Evolutionary conservation across 768 basidiomycete genomes (phyloP).

Genomic region (Xerocomellus amylosporus): DNA sequence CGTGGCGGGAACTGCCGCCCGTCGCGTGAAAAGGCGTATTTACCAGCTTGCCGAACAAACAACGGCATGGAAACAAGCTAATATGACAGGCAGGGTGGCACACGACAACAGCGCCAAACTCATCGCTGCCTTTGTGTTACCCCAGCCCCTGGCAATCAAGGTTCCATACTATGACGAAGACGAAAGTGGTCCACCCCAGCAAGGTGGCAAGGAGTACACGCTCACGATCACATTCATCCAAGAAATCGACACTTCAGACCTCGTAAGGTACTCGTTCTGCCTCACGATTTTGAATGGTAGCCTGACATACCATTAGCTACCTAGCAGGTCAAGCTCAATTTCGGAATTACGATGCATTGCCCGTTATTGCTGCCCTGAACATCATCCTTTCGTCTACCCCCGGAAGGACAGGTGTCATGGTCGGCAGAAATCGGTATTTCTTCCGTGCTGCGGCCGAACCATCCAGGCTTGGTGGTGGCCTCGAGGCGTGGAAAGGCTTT

Average conservation of each 20-base stretch:
- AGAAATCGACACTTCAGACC: slow-evolving; percentile 42
- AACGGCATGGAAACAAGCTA: slow-evolving; percentile 39
- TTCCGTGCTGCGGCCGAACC: slow-evolving; percentile 37
- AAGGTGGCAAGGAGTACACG: slow-evolving; percentile 41
- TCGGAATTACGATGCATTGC: slow-evolving; percentile 44
- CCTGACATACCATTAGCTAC: slow-evolving; percentile 37
- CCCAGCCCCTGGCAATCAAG: slow-evolving; percentile 40
- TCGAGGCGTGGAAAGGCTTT: slow-evolving; percentile 57
- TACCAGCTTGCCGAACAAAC: slow-evolving; percentile 48
- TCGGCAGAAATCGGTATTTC: slow-evolving; percentile 54
- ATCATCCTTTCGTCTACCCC: slow-evolving; percentile 46
- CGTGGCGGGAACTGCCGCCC: slow-evolving; percentile 27
- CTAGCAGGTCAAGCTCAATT: slow-evolving; percentile 43
- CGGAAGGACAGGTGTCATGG: slow-evolving; percentile 47
- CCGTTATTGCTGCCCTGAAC: slow-evolving; percentile 50
- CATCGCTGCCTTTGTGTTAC: slow-evolving; percentile 39
- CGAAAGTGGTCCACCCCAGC: slow-evolving; percentile 30
- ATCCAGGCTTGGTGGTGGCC: slow-evolving; percentile 46
- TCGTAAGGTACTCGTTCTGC: slow-evolving; percentile 36
- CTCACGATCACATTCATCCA: slow-evolving; percentile 43
- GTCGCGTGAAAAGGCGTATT: slow-evolving; percentile 45
- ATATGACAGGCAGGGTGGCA: slow-evolving; percentile 41
- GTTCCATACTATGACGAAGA: slow-evolving; percentile 48
- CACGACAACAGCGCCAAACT: slow-evolving; percentile 49
- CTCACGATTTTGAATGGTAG: background rate